Percentiles rank a stretch among this genome's conserved stretches.
phyloP scores from a whole-genome alignment of 2,329 filamentous ascomycete species.

The Alternaria novae-zelandiae region DNA sequence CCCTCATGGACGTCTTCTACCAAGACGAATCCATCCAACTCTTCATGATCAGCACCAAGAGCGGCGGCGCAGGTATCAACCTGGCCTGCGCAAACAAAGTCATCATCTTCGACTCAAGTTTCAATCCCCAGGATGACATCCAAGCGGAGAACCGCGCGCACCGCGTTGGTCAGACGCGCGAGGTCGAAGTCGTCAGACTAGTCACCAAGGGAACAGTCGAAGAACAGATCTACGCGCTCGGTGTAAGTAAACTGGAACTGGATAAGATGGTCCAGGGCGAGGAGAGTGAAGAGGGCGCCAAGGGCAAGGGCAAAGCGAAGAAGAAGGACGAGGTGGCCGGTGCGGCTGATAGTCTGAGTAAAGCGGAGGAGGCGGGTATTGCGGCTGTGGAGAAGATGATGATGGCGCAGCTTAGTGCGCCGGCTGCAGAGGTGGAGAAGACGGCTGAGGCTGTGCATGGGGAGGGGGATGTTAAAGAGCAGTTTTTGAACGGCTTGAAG shows the following conservation, averaged over 20 bases:
- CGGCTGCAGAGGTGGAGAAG: conserved; percentile 5
- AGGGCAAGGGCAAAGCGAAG: conserved; percentile 20
- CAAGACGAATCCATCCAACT: conserved; percentile 78
- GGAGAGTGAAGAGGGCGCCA: conserved; percentile 51
- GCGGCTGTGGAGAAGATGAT: conserved; percentile 51
- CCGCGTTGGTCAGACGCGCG: conserved; percentile 86
- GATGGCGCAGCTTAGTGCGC: conserved; percentile 37
- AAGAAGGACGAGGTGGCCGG: conserved; percentile 21
- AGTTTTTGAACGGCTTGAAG: conserved; percentile 51
- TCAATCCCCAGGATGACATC: conserved; percentile 98
- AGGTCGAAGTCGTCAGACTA: conserved; percentile 88
- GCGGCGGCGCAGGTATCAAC: conserved; percentile 97
- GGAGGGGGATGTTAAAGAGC: conserved; percentile 47
- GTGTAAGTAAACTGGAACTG: conserved; percentile 89
- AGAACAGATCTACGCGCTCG: conserved; percentile 89
- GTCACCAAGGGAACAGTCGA: conserved; percentile 85
- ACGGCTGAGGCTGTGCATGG: not conserved
- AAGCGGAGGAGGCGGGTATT: conserved; percentile 42
- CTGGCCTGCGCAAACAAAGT: conserved; percentile 96
- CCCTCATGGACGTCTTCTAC: conserved; percentile 87
- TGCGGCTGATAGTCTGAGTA: conserved; percentile 39
- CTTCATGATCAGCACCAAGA: conserved; percentile 91
- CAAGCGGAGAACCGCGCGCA: conserved; percentile 98
- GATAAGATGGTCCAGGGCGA: conserved; percentile 75
- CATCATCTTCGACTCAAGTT: conserved; percentile 94